phyloP scores from a whole-genome alignment of 345 rosid genomes.

The Lepidium sativum region DNA sequence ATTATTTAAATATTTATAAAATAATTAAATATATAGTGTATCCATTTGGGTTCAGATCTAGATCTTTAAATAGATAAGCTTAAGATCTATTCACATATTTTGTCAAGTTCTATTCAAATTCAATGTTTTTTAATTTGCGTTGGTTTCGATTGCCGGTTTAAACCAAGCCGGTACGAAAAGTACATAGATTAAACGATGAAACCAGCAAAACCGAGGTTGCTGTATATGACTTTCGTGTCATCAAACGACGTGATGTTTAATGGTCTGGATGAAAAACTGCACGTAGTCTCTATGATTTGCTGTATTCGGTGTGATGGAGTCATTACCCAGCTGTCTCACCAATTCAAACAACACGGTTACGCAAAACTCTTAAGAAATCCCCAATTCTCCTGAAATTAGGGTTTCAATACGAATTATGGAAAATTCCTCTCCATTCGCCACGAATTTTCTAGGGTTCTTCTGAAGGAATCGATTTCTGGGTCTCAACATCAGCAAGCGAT shows the following conservation, averaged over 20 bases:
- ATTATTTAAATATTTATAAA: no score
- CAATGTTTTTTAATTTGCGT: no score
- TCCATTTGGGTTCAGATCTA: no score
- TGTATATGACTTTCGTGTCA: not conserved
- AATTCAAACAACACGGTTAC: constrained; percentile 12
- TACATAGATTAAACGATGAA: not conserved
- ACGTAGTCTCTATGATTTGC: not conserved
- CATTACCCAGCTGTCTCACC: not conserved
- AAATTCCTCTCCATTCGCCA: not conserved
- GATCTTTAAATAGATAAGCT: no score
- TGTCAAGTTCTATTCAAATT: no score
- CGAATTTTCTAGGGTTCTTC: not conserved
- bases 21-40: no score
- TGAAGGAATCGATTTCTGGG: not conserved
- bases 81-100: no score
- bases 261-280: not conserved
- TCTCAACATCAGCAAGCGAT: not conserved
- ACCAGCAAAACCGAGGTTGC: not conserved
- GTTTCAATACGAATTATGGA: not conserved
- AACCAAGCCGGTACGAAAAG: not conserved
- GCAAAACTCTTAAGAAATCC: constrained; percentile 4
- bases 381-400: constrained; percentile 20
- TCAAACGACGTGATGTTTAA: not conserved
- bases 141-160: no score
- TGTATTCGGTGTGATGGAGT: not conserved